Conservation (phyloP, 2,329 filamentous ascomycete species). For the Penicillium digitatum region DNA sequence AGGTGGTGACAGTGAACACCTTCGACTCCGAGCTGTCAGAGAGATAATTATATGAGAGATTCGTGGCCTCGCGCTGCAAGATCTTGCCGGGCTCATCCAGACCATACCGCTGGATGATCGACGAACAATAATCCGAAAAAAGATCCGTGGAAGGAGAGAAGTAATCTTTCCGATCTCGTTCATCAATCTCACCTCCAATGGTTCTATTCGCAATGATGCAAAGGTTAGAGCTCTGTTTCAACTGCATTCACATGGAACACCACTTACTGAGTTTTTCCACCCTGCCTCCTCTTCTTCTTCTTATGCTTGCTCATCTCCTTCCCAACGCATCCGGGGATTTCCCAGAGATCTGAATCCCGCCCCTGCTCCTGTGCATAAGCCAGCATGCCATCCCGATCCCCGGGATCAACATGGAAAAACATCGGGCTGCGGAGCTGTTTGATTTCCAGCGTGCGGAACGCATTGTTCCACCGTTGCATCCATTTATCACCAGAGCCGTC, state of each 20-base stretch:
- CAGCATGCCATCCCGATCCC: slow-evolving; percentile 68
- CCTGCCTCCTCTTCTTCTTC: slow-evolving; percentile 67
- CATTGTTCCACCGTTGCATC: slow-evolving; percentile 67
- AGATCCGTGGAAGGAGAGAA: slow-evolving; percentile 61
- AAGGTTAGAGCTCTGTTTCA: slow-evolving; percentile 3
- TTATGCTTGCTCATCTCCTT: slow-evolving; percentile 77
- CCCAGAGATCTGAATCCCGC: slow-evolving; percentile 60
- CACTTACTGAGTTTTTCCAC: slow-evolving; percentile 43
- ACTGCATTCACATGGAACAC: not conserved
- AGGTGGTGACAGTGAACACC: slow-evolving; percentile 63
- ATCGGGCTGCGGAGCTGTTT: slow-evolving; percentile 71
- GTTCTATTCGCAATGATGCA: slow-evolving; percentile 1
- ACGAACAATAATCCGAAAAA: slow-evolving; percentile 60
- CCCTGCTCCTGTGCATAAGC: slow-evolving; percentile 62
- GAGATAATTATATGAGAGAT: slow-evolving; percentile 57
- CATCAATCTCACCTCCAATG: slow-evolving; percentile 52
- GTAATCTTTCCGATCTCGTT: slow-evolving; percentile 66
- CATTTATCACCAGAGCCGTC: slow-evolving; percentile 62
- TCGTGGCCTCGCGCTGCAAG: slow-evolving; percentile 55
- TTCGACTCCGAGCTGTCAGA: slow-evolving; percentile 44
- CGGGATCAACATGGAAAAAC: slow-evolving; percentile 77
- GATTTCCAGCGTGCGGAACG: slow-evolving; percentile 67
- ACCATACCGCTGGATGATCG: slow-evolving; percentile 56
- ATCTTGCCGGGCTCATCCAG: slow-evolving; percentile 54
- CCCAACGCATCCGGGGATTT: slow-evolving; percentile 71